Conservation (phyloP, 805 yeast species). For the Schizosaccharomyces japonicus region DNA sequence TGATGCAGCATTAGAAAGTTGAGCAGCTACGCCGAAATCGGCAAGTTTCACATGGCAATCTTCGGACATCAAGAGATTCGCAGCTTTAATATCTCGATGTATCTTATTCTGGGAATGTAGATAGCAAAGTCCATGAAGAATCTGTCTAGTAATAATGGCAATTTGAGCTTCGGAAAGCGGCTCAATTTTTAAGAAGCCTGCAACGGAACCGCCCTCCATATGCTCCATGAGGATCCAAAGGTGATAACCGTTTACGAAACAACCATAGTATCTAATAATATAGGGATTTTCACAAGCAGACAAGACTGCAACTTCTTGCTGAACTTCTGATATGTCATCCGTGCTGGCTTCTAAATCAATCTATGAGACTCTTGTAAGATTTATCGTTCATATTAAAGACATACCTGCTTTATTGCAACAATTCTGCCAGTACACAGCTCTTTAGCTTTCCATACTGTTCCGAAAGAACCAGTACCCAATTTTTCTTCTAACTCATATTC, state of each 20-base stretch:
- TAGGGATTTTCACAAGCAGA: constrained; percentile 40
- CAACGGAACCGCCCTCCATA: constrained; percentile 55
- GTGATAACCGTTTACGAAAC: constrained; percentile 43
- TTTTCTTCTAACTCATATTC: constrained; percentile 25
- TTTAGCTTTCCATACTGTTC: constrained; percentile 8
- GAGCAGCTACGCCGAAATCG: constrained; percentile 90
- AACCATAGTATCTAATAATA: constrained; percentile 46
- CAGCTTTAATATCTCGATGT: constrained; percentile 79
- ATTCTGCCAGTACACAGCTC: constrained; percentile 21
- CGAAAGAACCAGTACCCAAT: constrained; percentile 20
- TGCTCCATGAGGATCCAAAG: constrained; percentile 64
- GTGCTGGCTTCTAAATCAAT: constrained; percentile 43
- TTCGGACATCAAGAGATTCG: constrained; percentile 52
- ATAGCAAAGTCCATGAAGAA: constrained; percentile 37
- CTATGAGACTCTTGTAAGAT: constrained; percentile 11
- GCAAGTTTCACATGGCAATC: constrained; percentile 66
- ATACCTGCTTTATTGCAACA: constrained; percentile 30
- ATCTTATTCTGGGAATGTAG: constrained; percentile 44
- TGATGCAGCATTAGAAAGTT: constrained; percentile 32
- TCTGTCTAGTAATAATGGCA: constrained; percentile 29
- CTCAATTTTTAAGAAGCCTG: constrained; percentile 37
- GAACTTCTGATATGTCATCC: constrained; percentile 51
- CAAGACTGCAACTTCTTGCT: constrained; percentile 43
- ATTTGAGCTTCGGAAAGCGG: constrained; percentile 31
- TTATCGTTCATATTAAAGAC: background rate